Conservation (phyloP, 371 early-diverging fungal species). For the Chytridium lagenaria region DNA sequence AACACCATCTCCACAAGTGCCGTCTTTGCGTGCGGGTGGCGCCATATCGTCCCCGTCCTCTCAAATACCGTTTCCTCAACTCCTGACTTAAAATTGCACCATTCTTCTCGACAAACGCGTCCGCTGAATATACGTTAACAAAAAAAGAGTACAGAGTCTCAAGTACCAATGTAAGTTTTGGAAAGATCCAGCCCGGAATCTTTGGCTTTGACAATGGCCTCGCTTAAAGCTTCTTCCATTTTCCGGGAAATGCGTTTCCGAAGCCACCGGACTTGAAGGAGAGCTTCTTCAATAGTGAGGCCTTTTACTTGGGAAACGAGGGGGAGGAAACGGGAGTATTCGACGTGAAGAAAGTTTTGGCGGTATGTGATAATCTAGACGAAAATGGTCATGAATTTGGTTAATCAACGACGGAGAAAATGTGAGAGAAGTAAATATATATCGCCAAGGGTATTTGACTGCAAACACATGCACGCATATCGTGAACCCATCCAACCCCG, state of each 20-base stretch:
- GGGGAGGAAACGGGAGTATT: slow-evolving; percentile 45
- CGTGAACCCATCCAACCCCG: background rate
- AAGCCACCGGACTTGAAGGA: slow-evolving; percentile 44
- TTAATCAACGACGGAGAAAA: background rate
- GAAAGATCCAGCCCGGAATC: slow-evolving; percentile 39
- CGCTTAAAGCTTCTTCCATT: slow-evolving; percentile 34
- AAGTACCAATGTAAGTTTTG: slow-evolving; percentile 53
- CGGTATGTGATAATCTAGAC: slow-evolving; percentile 36
- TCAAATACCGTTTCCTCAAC: slow-evolving; percentile 37
- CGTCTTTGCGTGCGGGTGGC: slow-evolving; percentile 49
- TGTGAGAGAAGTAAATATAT: background rate
- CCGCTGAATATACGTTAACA: slow-evolving; percentile 31
- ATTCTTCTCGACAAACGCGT: slow-evolving; percentile 40
- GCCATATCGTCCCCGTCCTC: slow-evolving; percentile 55
- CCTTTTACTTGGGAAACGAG: slow-evolving; percentile 46
- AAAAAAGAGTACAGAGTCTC: background rate
- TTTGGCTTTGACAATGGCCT: slow-evolving; percentile 45
- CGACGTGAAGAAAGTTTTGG: slow-evolving; percentile 42
- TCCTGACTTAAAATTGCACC: slow-evolving; percentile 36
- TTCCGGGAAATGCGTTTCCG: slow-evolving; percentile 38
- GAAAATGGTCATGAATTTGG: background rate
- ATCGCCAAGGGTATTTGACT: too few species aligned
- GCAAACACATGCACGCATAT: too few species aligned
- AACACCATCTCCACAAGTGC: slow-evolving; percentile 41
- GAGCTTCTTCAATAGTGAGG: slow-evolving; percentile 45